These are phyloP conservation scores for Spatholobus suberectus DNA, from an alignment of 306 rosid species.

Conservation along the genomic window DNA sequence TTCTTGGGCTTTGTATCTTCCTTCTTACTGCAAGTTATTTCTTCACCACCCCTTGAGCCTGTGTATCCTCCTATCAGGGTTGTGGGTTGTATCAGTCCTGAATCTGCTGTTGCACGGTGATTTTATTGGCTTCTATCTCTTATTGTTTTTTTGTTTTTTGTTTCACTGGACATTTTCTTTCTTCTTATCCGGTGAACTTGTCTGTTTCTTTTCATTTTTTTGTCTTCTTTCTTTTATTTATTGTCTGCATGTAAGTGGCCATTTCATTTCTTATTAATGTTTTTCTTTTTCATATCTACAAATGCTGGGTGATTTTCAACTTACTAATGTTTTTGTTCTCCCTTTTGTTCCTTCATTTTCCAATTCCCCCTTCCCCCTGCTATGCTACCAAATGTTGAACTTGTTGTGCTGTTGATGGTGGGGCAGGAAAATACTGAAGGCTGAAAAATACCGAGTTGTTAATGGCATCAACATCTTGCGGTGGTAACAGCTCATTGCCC, in stretches of 20 bases:
- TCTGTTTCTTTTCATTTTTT: constrained; percentile 45
- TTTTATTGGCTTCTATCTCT: constrained; percentile 35
- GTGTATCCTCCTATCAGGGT: constrained; percentile 46
- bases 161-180: constrained; percentile 36
- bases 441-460: constrained; percentile 27
- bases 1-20: constrained; percentile 63
- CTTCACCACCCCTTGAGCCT: constrained; percentile 44
- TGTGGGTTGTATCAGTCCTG: constrained; percentile 48
- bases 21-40: constrained; percentile 60
- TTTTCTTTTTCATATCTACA: constrained; percentile 20
- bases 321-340: background rate
- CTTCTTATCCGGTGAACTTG: constrained; percentile 42
- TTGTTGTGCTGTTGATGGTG: constrained; percentile 43
- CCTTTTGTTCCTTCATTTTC: background rate
- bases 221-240: constrained; percentile 36
- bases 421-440: constrained; percentile 40
- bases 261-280: constrained; percentile 17
- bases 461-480: constrained; percentile 80
- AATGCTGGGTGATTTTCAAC: constrained; percentile 26
- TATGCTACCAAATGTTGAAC: constrained; percentile 37
- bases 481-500: constrained; percentile 49
- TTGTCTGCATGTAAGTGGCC: constrained; percentile 49
- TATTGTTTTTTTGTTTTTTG: background rate
- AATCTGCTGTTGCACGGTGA: constrained; percentile 54
- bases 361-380: constrained; percentile 6